Base-by-base conservation (phyloP, 2,329 filamentous ascomycete genomes). In the Fusarium veterinarium region DNA sequence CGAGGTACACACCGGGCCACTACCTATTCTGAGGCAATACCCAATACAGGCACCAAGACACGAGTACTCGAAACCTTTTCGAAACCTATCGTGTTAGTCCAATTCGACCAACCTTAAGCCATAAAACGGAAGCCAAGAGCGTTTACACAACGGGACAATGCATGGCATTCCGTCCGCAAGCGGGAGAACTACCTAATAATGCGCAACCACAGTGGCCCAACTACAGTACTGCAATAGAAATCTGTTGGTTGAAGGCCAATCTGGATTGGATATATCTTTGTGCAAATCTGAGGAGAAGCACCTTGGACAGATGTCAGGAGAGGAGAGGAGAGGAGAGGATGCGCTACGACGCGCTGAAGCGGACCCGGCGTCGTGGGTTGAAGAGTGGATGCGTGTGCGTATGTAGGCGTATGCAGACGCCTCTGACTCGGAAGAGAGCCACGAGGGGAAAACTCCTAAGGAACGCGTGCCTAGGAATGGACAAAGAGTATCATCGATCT, bases 221-320 rank as follows among this genome's bases (percentile, higher is more conserved):
- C 41, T 28, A 23, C 44, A 28, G 45, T 58, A 40, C 48, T 60
- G 60, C 48, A 59, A 46, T 57, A 56, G 44, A 62, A 52, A n/a
- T 45, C 51, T 55, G 58, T 44, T 48, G 67, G 44, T 71, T 44
- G 35, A 61, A 69, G 48, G 49, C 42, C 28, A 30, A 48, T 28
- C 48, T 57, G 23, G 33, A 28, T 28, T 53, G 67, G 44, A 20
- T 59, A 63, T 55, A 31, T 44, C 44, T 60, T 61, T 52, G 41
- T 64, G 61, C 55, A 72, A 46, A 59, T 59, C 45, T 70, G 71
- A 72, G 68, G 71, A 65, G 64, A 57, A 66, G 68, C 35, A 46
- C 41, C 40, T 51, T 23, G 38, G 44, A 67, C 66, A 65, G 71
- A 66, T 51, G 45, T 60, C 51, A 69, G 67, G 52, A 72, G 63